phyloP scores from a whole-genome alignment of 768 basidiomycete genomes.

The Macrocybe gigantea region DNA sequence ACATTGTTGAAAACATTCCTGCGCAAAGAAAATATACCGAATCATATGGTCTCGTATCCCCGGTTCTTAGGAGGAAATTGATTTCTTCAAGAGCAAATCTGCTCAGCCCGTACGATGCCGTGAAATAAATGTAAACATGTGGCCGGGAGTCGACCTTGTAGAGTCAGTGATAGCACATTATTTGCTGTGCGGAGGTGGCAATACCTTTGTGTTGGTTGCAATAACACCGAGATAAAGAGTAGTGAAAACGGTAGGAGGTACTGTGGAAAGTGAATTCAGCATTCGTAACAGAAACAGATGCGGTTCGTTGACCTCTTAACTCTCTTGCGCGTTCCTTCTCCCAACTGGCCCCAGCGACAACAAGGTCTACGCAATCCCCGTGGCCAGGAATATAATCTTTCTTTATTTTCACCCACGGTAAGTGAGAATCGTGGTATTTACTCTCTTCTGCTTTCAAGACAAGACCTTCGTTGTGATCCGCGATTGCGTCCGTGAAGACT shows the following conservation, averaged over 20 bases:
- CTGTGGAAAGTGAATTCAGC: slow-evolving; percentile 26
- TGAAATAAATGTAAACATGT: slow-evolving; percentile 71
- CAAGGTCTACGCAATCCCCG: slow-evolving; percentile 78
- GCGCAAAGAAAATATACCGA: slow-evolving; percentile 1
- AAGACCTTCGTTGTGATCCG: slow-evolving; percentile 58
- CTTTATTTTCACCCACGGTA: slow-evolving; percentile 86
- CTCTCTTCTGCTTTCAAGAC: slow-evolving; percentile 75
- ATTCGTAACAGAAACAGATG: not conserved
- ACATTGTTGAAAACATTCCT: slow-evolving; percentile 7
- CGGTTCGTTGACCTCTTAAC: slow-evolving; percentile 50
- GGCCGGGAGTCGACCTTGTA: slow-evolving; percentile 39
- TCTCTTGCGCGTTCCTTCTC: slow-evolving; percentile 73
- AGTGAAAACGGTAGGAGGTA: slow-evolving; percentile 65
- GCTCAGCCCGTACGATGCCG: slow-evolving; percentile 67
- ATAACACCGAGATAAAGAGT: slow-evolving; percentile 77
- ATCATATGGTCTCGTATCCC: slow-evolving; percentile 22
- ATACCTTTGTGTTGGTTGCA: slow-evolving; percentile 10
- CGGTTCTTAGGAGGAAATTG: slow-evolving; percentile 59
- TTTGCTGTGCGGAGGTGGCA: no score
- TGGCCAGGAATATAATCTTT: slow-evolving; percentile 84
- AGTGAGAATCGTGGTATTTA: slow-evolving; percentile 53
- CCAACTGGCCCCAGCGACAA: slow-evolving; percentile 74
- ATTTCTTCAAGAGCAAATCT: slow-evolving; percentile 64
- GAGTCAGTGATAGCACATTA: not conserved
- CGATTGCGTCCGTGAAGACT: slow-evolving; percentile 47